Evolutionary conservation across 169 alveolate genomes (phyloP).

Genomic region (Hammondia hammondi): DNA sequence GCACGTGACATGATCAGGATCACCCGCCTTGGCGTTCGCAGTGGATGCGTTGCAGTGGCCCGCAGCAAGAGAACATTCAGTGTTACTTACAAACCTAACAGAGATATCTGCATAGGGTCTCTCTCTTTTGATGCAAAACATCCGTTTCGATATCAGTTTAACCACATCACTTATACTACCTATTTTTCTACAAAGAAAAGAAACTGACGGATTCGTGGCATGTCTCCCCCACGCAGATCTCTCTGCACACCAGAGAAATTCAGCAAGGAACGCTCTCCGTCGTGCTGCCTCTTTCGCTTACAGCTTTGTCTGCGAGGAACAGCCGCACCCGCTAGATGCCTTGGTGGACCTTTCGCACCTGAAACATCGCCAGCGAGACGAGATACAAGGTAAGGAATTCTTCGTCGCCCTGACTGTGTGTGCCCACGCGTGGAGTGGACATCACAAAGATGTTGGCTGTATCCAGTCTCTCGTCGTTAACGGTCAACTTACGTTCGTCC

Average conservation of each 20-base stretch:
- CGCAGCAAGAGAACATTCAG: no score
- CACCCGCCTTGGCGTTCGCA: no score
- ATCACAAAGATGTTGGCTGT: background rate
- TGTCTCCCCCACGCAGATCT: background rate
- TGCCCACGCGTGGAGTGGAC: background rate
- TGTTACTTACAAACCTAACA: no score
- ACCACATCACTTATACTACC: no score
- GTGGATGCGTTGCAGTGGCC: no score
- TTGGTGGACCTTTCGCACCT: constrained; percentile 78
- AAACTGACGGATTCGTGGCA: background rate
- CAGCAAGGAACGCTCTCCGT: background rate
- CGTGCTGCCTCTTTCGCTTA: background rate
- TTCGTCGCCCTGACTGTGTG: background rate
- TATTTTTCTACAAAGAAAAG: background rate
- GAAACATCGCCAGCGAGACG: constrained; percentile 84
- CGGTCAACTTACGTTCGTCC: background rate
- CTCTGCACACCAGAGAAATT: background rate
- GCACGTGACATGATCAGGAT: no score
- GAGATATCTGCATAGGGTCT: no score
- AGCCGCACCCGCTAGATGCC: constrained; percentile 73
- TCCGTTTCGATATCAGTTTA: no score
- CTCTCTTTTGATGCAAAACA: no score
- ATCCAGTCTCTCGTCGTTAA: background rate
- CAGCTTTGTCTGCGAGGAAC: constrained; percentile 79
- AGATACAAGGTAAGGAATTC: constrained; percentile 79